Conservation (phyloP, 2,329 filamentous ascomycete species). For the Zopfia rhizophila region DNA sequence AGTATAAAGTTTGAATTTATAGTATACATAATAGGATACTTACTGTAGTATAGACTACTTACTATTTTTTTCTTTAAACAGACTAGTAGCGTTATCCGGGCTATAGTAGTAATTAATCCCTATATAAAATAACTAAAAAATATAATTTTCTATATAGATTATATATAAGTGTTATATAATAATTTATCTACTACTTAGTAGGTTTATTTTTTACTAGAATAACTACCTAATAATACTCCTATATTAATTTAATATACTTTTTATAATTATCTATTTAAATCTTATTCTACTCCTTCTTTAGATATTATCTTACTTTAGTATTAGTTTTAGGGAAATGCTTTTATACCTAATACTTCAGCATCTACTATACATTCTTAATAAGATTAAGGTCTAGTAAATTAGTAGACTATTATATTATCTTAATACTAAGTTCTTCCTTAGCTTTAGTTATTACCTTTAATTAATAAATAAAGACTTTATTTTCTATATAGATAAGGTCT, state of each 20-base stretch:
- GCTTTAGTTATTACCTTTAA: conserved; percentile 6
- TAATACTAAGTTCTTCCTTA: background rate
- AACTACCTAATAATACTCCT: conserved; percentile 9
- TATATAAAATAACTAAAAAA: background rate
- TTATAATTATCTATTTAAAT: conserved; percentile 11
- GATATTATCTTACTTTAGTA: conserved; percentile 9
- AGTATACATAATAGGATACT: too few relatives aligned
- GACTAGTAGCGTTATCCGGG: background rate
- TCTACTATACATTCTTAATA: conserved; percentile 14
- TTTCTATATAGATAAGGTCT: conserved; percentile 11
- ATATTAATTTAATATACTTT: conserved; percentile 12
- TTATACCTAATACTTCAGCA: conserved; percentile 9
- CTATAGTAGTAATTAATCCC: too few relatives aligned
- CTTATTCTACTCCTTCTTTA: conserved; percentile 14
- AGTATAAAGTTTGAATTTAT: too few relatives aligned
- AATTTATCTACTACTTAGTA: conserved; percentile 13
- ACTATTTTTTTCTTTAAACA: conserved; percentile 3
- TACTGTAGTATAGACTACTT: too few relatives aligned
- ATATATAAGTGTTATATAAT: conserved; percentile 3
- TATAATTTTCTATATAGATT: conserved; percentile 12
- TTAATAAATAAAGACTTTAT: conserved; percentile 4
- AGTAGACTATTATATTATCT: conserved; percentile 2
- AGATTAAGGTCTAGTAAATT: conserved; percentile 13
- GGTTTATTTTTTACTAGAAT: conserved; percentile 6
- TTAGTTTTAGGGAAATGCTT: conserved; percentile 11